A percentile compares a stretch with the other conserved stretches of the same genome.
Evolutionary conservation across 371 early-diverging fungal species (phyloP).

Genomic region (Nematocida homosporus): DNA sequence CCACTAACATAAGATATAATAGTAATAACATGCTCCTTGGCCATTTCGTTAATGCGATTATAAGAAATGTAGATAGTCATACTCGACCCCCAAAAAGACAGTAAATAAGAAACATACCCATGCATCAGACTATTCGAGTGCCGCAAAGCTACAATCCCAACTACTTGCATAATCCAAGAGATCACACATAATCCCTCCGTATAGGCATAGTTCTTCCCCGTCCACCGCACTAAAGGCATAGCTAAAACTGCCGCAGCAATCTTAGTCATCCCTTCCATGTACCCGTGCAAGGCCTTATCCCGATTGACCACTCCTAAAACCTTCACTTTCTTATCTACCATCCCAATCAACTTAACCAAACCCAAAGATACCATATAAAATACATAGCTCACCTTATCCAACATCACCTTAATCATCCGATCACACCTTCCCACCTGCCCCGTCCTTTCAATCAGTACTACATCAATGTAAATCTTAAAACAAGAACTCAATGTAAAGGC

Average conservation of each 20-base stretch:
- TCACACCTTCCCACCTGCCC: conserved; percentile 16
- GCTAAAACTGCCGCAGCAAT: conserved; percentile 21
- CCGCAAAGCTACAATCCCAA: conserved; percentile 13
- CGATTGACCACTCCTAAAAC: conserved; percentile 2
- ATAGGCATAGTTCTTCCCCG: not conserved
- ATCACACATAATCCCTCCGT: conserved; percentile 14
- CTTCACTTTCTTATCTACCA: conserved; percentile 1
- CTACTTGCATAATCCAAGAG: conserved; percentile 40
- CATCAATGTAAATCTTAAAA: conserved; percentile 57
- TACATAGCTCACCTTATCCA: conserved; percentile 40
- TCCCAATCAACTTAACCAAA: conserved; percentile 37
- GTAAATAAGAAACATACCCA: conserved; percentile 35
- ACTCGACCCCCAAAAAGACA: conserved; percentile 26
- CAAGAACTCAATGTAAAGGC: conserved; percentile 59
- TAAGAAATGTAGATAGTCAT: conserved; percentile 38
- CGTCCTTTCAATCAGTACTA: conserved; percentile 62
- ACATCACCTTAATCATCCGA: conserved; percentile 16
- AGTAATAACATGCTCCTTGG: conserved; percentile 5
- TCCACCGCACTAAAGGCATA: conserved; percentile 24
- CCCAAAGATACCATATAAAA: conserved; percentile 52
- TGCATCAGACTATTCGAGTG: conserved; percentile 34
- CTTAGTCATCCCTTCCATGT: conserved; percentile 35
- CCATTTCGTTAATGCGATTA: conserved; percentile 27
- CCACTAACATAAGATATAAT: conserved; percentile 52
- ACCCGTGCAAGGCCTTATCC: conserved; percentile 41